Evolutionary conservation across 1,284 basidiomycete species (phyloP).

Genomic region (Volvariella surrecta): DNA sequence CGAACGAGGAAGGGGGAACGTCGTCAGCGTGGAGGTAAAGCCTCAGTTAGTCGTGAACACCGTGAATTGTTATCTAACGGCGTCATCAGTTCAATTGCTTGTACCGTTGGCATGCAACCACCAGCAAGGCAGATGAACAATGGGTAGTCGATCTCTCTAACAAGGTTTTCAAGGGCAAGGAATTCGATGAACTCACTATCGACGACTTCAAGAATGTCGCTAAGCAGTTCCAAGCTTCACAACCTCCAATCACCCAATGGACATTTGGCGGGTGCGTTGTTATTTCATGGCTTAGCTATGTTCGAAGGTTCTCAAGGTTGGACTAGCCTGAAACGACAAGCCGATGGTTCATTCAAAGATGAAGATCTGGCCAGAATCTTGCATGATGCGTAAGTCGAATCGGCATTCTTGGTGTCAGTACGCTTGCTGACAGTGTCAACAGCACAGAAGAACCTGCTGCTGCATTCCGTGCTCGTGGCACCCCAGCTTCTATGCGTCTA

Average conservation of each 20-base stretch:
- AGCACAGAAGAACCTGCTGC: constrained; percentile 70
- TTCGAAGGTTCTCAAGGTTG: not conserved
- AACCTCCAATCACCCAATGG: constrained; percentile 54
- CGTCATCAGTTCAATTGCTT: constrained; percentile 65
- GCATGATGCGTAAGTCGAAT: constrained; percentile 52
- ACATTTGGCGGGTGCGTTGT: constrained; percentile 49
- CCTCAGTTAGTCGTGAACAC: constrained; percentile 1
- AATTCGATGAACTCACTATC: constrained; percentile 43
- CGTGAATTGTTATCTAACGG: too few species aligned
- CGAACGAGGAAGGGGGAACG: constrained; percentile 69
- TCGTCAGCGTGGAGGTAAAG: constrained; percentile 68
- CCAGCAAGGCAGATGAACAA: constrained; percentile 57
- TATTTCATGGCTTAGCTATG: not conserved
- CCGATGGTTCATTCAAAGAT: constrained; percentile 60
- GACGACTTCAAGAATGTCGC: constrained; percentile 52
- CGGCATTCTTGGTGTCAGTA: not conserved
- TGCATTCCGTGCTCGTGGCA: constrained; percentile 73
- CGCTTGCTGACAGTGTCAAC: constrained; percentile 1
- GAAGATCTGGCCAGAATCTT: constrained; percentile 61
- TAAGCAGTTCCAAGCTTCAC: constrained; percentile 25
- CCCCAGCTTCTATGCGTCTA: constrained; percentile 65
- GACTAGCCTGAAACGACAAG: constrained; percentile 50
- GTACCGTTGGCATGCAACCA: constrained; percentile 78
- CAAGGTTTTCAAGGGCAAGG: constrained; percentile 37
- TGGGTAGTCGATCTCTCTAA: constrained; percentile 40